These are phyloP conservation scores for Volvox carteri DNA, from an alignment of 163 green algal species.

Conservation along the genomic window DNA sequence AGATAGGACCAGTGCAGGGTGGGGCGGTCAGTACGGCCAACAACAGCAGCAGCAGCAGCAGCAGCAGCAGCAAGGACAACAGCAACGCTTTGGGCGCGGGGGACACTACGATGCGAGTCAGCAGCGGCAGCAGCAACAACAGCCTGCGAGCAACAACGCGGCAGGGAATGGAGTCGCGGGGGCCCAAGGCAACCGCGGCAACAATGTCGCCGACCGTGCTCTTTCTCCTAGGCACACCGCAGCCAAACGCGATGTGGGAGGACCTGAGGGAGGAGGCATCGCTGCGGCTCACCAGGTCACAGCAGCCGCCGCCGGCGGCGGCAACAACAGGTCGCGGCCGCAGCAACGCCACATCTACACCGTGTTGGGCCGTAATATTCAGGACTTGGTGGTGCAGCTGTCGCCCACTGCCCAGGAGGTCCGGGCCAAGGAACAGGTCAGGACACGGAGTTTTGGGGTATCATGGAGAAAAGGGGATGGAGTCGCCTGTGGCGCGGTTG, in stretches of 20 bases:
- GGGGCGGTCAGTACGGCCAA: neutral
- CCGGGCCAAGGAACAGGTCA: neutral
- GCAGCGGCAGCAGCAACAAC: slow-evolving; percentile 18
- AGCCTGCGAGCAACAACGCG: neutral
- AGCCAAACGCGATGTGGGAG: neutral
- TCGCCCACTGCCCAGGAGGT: neutral
- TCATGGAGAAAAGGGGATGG: neutral
- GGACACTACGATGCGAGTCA: neutral
- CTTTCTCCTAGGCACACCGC: neutral
- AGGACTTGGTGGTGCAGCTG: neutral
- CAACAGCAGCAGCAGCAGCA: slow-evolving; percentile 7
- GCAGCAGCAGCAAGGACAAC: neutral
- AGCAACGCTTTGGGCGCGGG: neutral
- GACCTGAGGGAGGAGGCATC: neutral
- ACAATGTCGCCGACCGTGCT: neutral
- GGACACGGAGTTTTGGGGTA: neutral
- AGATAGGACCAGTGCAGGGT: neutral
- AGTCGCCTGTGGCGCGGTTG: neutral
- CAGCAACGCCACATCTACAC: neutral
- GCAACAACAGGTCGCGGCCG: neutral
- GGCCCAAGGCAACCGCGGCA: neutral
- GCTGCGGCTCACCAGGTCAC: no score
- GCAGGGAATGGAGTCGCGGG: neutral
- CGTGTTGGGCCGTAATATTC: slow-evolving; percentile 21
- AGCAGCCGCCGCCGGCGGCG: neutral